phyloP scores from a whole-genome alignment of 805 yeast species.

The Ogataea parapolymorpha region DNA sequence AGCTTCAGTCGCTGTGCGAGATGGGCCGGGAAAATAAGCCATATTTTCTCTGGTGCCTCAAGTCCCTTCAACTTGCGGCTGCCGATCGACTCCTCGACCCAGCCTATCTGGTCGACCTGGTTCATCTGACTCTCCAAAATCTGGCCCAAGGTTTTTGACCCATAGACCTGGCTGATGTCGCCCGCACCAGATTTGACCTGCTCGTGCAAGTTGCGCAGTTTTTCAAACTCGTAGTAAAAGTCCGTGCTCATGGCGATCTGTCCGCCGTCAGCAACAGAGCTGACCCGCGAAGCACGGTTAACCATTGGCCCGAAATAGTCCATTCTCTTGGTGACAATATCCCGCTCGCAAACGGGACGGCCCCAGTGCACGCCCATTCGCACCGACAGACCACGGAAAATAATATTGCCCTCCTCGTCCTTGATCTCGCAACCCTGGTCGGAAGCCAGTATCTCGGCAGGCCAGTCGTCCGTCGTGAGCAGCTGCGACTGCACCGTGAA shows the following conservation, averaged over 20 bases:
- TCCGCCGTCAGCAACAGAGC: slow-evolving; percentile 98
- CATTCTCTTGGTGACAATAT: slow-evolving; percentile 94
- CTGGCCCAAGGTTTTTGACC: slow-evolving; percentile 34
- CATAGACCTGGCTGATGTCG: slow-evolving; percentile 40
- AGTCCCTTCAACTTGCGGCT: slow-evolving; percentile 89
- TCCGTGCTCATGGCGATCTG: slow-evolving; percentile 86
- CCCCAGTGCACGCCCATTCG: slow-evolving; percentile 99
- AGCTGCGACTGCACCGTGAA: slow-evolving; percentile 84
- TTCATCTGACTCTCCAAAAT: slow-evolving; percentile 62
- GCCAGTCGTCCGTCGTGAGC: slow-evolving; percentile 85
- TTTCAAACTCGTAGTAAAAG: slow-evolving; percentile 67
- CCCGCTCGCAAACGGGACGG: slow-evolving; percentile 91
- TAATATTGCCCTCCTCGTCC: slow-evolving; percentile 53
- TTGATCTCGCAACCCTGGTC: slow-evolving; percentile 80
- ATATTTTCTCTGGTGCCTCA: slow-evolving; percentile 86
- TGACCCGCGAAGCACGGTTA: slow-evolving; percentile 88
- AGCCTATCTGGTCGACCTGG: slow-evolving; percentile 66
- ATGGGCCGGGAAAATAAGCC: slow-evolving; percentile 69
- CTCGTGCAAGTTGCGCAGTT: slow-evolving; percentile 48
- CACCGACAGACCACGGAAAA: slow-evolving; percentile 88
- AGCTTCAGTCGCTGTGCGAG: slow-evolving; percentile 57
- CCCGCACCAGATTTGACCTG: slow-evolving; percentile 33
- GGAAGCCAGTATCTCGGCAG: slow-evolving; percentile 80
- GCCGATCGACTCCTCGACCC: slow-evolving; percentile 66
- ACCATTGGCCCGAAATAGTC: slow-evolving; percentile 99